Evolutionary conservation across 345 rosid genomes (phyloP).

Genomic region (Citrus medica): DNA sequence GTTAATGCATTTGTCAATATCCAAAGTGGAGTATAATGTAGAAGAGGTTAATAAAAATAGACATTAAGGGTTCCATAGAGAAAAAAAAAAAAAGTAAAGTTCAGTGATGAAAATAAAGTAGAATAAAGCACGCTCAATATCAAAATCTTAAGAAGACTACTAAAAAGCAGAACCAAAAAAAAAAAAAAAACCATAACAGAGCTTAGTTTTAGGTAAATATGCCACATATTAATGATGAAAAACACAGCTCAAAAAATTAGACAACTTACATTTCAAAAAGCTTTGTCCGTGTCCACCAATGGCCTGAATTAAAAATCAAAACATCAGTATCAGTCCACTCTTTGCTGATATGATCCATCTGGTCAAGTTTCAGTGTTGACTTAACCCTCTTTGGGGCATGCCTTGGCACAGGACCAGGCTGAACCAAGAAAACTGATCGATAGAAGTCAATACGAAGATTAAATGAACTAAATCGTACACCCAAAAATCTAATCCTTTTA

Average conservation of each 20-base stretch:
- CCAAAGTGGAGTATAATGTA: background rate
- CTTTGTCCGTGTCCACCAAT: conserved; percentile 75
- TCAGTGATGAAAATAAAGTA: background rate
- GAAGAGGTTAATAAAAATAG: background rate
- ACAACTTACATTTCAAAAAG: conserved; percentile 66
- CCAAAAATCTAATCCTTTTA: conserved; percentile 48
- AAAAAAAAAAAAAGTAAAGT: background rate
- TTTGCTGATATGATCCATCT: conserved; percentile 56
- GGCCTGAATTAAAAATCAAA: conserved; percentile 68
- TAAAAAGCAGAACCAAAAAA: background rate
- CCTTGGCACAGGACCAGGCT: conserved; percentile 45
- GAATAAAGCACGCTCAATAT: background rate
- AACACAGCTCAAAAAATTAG: background rate
- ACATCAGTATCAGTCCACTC: conserved; percentile 73
- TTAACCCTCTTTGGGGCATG: conserved; percentile 68
- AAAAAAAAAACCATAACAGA: background rate
- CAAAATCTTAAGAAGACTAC: background rate
- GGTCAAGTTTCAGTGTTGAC: conserved; percentile 45
- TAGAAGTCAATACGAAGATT: conserved; percentile 58
- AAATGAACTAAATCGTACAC: conserved; percentile 47
- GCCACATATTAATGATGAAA: background rate
- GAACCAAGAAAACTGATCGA: conserved; percentile 64
- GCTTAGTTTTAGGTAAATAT: background rate
- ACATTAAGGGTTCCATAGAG: background rate
- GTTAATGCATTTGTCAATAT: background rate